These are phyloP conservation scores for Boechera retrofracta DNA, from an alignment of 345 rosid species.

Conservation along the genomic window DNA sequence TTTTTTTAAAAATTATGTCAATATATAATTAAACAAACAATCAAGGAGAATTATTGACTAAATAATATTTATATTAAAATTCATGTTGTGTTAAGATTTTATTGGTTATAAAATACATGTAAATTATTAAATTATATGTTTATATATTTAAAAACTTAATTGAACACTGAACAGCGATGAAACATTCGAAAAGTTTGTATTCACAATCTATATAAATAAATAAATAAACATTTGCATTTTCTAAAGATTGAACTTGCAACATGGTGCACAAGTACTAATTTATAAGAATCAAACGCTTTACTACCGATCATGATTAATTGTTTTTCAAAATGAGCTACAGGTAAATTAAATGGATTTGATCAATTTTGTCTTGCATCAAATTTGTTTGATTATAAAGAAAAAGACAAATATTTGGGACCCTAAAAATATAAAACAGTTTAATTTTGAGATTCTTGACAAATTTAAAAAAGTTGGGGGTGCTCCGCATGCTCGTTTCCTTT, in stretches of 20 bases:
- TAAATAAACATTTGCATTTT: not conserved
- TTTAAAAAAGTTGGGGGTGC: not conserved
- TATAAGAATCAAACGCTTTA: not conserved
- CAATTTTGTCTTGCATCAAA: constrained; percentile 18
- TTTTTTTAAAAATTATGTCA: too few relatives aligned
- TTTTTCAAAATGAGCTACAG: constrained; percentile 17
- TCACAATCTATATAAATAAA: not conserved
- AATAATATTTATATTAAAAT: not conserved
- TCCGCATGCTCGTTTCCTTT: not conserved
- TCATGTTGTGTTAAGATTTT: not conserved
- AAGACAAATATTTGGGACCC: constrained; percentile 10
- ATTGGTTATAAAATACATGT: not conserved
- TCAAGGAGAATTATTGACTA: not conserved
- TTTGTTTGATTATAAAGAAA: constrained; percentile 3
- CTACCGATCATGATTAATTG: not conserved
- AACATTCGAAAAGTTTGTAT: not conserved
- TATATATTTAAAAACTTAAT: not conserved
- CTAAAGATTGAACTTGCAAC: not conserved
- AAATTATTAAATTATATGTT: not conserved
- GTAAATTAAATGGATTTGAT: constrained; percentile 27
- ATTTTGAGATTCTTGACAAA: not conserved
- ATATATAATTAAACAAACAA: too few relatives aligned
- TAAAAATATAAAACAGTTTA: not conserved
- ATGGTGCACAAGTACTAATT: not conserved
- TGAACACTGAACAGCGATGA: not conserved